phyloP scores from a whole-genome alignment of 2,329 filamentous ascomycete genomes.

The Penicillium sp. region DNA sequence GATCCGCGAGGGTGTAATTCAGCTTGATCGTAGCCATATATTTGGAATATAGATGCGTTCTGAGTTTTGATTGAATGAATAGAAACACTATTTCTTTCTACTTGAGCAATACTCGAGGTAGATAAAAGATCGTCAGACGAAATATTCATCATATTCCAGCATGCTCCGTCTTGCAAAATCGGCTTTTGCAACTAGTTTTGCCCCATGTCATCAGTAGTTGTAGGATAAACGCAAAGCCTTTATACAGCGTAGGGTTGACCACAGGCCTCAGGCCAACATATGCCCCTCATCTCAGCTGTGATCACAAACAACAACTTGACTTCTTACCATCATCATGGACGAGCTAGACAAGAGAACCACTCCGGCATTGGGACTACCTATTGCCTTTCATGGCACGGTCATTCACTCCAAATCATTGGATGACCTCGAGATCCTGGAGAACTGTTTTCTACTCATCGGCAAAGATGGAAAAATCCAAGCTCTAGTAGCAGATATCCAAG shows the following conservation, averaged over 20 bases:
- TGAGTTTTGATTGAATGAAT: too few relatives aligned
- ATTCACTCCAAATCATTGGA: conserved; percentile 31
- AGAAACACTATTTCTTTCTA: background rate
- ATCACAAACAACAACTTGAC: background rate
- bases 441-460: conserved; percentile 35
- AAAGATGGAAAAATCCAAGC: conserved; percentile 32
- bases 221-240: background rate
- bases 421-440: conserved; percentile 32
- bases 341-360: conserved; percentile 8
- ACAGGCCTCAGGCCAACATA: background rate
- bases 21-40: background rate
- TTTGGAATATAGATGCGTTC: background rate
- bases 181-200: too few relatives aligned
- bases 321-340: conserved; percentile 5
- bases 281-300: background rate
- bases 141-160: background rate
- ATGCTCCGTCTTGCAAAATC: too few relatives aligned
- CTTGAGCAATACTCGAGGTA: too few relatives aligned
- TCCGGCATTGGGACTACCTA: conserved; percentile 21
- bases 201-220: background rate
- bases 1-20: background rate
- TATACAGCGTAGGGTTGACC: background rate
- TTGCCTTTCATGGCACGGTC: conserved; percentile 38
- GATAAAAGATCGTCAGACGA: too few relatives aligned
- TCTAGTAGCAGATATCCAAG: conserved; percentile 24